phyloP scores from a whole-genome alignment of 345 rosid genomes.

The Dimocarpus longan region DNA sequence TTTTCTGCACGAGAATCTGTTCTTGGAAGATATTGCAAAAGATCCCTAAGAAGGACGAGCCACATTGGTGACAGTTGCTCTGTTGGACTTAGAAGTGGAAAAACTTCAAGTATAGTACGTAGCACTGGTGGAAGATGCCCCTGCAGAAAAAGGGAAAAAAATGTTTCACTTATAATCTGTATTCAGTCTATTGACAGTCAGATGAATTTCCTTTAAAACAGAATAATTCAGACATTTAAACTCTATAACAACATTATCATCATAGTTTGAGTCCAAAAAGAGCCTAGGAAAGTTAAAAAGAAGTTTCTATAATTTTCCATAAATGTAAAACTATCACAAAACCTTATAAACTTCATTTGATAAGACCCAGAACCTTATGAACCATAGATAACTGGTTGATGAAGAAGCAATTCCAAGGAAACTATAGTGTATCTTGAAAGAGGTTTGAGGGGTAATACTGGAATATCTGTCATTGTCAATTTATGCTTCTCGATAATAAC shows the following conservation, averaged over 20 bases:
- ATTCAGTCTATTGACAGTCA: background rate
- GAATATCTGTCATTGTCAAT: background rate
- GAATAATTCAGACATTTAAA: background rate
- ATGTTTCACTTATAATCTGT: background rate
- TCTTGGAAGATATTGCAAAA: conserved; percentile 75
- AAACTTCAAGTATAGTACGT: conserved; percentile 73
- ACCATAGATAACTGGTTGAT: background rate
- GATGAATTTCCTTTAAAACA: conserved; percentile 1
- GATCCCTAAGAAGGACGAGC: conserved; percentile 68
- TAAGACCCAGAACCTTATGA: background rate
- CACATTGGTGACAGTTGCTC: conserved; percentile 88
- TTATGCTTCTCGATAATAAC: background rate
- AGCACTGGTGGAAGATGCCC: conserved; percentile 81
- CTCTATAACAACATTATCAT: background rate
- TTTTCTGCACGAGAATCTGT: conserved; percentile 45
- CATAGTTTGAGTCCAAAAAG: background rate
- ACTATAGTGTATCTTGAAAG: background rate
- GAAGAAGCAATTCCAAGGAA: background rate
- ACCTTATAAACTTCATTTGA: background rate
- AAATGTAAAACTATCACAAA: background rate
- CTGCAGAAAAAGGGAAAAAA: conserved; percentile 39
- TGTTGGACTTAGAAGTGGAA: conserved; percentile 73
- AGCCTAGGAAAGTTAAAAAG: background rate
- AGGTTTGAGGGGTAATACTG: background rate
- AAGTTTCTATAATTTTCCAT: conserved; percentile 6